Conservation (phyloP, 2,329 filamentous ascomycete genomes). For the Claviceps paspali region DNA sequence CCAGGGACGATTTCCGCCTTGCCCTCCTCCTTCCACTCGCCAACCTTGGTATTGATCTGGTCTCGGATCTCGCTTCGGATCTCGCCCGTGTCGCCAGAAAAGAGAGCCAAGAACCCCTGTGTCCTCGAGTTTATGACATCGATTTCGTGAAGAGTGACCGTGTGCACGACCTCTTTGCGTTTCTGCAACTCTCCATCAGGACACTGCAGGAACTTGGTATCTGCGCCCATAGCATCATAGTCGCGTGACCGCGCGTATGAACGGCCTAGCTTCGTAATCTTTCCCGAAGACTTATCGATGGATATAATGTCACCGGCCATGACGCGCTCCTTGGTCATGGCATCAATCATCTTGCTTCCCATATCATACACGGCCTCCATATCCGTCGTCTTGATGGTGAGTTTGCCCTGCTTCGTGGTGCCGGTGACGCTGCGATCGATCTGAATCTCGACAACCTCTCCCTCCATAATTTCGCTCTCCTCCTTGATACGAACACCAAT, state of each 20-base stretch:
- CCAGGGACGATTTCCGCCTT: constrained; percentile 97
- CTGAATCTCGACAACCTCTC: constrained; percentile 96
- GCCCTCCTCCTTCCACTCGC: constrained; percentile 98
- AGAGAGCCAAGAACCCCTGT: constrained; percentile 94
- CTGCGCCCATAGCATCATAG: constrained; percentile 97
- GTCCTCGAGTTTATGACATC: constrained; percentile 98
- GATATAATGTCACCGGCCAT: constrained; percentile 98
- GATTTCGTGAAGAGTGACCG: constrained; percentile 92
- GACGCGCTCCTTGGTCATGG: constrained; percentile 97
- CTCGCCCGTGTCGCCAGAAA: constrained; percentile 95
- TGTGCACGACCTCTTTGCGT: constrained; percentile 92
- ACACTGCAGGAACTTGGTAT: constrained; percentile 96
- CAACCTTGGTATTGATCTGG: constrained; percentile 98
- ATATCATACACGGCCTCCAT: constrained; percentile 99
- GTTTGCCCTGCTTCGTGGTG: constrained; percentile 93
- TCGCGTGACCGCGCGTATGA: constrained; percentile 91
- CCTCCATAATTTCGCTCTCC: constrained; percentile 98
- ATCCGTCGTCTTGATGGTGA: constrained; percentile 98
- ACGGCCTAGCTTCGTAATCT: constrained; percentile 91
- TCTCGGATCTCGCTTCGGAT: constrained; percentile 94
- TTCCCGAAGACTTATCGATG: constrained; percentile 95
- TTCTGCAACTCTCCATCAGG: constrained; percentile 96
- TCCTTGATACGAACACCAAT: constrained; percentile 98
- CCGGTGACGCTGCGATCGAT: constrained; percentile 95
- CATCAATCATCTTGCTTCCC: constrained; percentile 99